Conservation (phyloP, 345 rosid species). For the Mangifera indica region DNA sequence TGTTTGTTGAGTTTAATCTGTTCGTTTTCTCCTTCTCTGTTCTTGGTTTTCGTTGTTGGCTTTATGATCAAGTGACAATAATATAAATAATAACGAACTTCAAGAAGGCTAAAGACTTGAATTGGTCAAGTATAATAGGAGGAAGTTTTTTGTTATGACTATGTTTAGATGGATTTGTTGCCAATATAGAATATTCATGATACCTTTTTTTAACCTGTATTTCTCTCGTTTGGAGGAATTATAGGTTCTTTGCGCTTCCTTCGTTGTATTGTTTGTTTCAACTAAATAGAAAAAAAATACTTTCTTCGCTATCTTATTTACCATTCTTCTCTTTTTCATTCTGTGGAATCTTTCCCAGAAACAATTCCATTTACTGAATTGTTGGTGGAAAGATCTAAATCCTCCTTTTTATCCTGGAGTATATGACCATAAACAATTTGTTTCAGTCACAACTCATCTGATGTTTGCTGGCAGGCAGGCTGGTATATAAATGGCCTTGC, state of each 20-base stretch:
- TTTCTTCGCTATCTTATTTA: not conserved
- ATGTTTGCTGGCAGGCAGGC: not conserved
- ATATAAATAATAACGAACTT: not conserved
- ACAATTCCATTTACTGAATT: not conserved
- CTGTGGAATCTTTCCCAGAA: not conserved
- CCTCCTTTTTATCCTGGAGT: not conserved
- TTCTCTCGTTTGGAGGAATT: not conserved
- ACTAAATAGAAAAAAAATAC: too few species aligned
- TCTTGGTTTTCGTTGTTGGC: not conserved
- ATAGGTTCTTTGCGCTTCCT: not conserved
- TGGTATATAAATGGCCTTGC: not conserved
- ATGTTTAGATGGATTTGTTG: not conserved
- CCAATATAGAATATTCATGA: not conserved
- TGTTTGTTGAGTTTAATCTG: not conserved
- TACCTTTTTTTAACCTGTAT: not conserved
- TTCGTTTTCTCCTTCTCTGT: not conserved
- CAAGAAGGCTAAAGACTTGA: not conserved
- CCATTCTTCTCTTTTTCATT: not conserved
- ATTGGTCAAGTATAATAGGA: not conserved
- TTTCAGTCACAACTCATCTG: not conserved
- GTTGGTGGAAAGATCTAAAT: not conserved
- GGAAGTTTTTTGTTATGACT: not conserved
- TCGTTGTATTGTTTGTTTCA: too few species aligned
- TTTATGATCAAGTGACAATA: not conserved
- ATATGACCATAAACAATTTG: not conserved